Evolutionary conservation across 2,329 filamentous ascomycete species (phyloP), one percentile per base, ranked within the genome.

Genomic region (Hypomyces rosellus): DNA sequence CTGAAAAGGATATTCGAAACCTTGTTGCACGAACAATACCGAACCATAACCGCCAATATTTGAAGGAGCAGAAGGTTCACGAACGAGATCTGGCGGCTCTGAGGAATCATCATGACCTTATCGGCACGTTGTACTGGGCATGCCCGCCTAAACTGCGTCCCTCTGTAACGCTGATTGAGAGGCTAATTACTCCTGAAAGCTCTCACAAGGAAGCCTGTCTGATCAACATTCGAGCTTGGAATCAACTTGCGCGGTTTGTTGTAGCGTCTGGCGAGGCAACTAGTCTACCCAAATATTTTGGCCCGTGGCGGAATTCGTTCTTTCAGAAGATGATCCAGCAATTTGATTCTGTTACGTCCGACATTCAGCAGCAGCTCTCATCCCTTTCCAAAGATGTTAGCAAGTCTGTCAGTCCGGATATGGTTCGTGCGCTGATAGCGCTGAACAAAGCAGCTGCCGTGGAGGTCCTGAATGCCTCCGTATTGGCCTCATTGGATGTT

Each of bases 191-290:
- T 15, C 78, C 82, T 0, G 75, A 72, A 16, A 78, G 69, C 50
- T 85, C 83, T 9, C 84, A 87, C 61, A 84, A 82, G 57, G 80
- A 84, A 61, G 83, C 82, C 3, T 85, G 80, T 57, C 65, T 82
- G 30, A 83, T 85, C 56, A 85, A 79, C 53, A 60, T 86, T 14
- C 74, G 78, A 44, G 75, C 82, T 7, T 86, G 83, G 82, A 75
- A 68, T 48, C 81, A 85, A 55, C 68, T 86, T 25, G 74, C 81
- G 2, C 74, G 75, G 15, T 86, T 82, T 57, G 63, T 84, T 20
- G 69, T 83, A 5, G 71, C 74, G 1, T 71, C 66, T 0, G 71
- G 70, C 8, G 67, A 71, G 39, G 64, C 69, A 2, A 76, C 75
- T 14, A 70, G 68, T 30, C 71, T 75, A 1, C 80, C 85, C 49